Base-by-base conservation (phyloP, 441 rosid genomes). In the Rhodomyrtus psidioides region DNA sequence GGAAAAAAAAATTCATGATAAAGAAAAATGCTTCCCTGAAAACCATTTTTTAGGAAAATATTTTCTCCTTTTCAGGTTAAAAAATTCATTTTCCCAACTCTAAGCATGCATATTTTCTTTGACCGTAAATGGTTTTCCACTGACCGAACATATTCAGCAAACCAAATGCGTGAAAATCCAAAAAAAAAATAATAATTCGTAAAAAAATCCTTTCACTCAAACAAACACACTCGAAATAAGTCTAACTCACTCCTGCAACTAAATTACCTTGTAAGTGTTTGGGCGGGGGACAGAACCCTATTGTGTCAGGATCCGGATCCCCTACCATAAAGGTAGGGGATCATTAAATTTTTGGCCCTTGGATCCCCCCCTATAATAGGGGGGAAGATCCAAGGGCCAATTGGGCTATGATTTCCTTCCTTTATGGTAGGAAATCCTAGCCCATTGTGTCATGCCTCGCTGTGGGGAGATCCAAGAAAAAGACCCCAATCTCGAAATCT, bases 1-100 rank as follows among this genome's bases (percentile, higher is more conserved):
- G 3, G 3, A 6, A 39, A 34, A 39, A 34, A 2, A 19, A 9
- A 0, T 34, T 19, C 49, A 65, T 10, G 15, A 65, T 9, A 30
- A 17, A 65, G 6, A 30, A 28, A 17, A 65, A 9, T 65, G 21
- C 44, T 19, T 34, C 19, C 6, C 4, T 1, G 21, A 4, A 65
- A 34, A 17, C 17, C 14, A 34, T 19, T 17, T 9, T 65, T 60
- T 7, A 30, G 42, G 12, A 60, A 5, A 62, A 19, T 8, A 4
- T 9, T 30, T 62, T 62, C 21, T 9, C 17, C 24, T 62, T 62
- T 30, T 8, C 13, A 8, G 2, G 24, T 17, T 62, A 21, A 15
- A 12, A 12, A 65, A 34, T 2, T 65, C 76, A 65, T 34, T 65
- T 19, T 65, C 46, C 14, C 9, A 65, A 34, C 46, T 34, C 13